Percentiles rank a stretch among this genome's conserved stretches.
Evolutionary conservation across 192 early-diverging fungal genomes (phyloP).

Genomic region (Podila minutissima): DNA sequence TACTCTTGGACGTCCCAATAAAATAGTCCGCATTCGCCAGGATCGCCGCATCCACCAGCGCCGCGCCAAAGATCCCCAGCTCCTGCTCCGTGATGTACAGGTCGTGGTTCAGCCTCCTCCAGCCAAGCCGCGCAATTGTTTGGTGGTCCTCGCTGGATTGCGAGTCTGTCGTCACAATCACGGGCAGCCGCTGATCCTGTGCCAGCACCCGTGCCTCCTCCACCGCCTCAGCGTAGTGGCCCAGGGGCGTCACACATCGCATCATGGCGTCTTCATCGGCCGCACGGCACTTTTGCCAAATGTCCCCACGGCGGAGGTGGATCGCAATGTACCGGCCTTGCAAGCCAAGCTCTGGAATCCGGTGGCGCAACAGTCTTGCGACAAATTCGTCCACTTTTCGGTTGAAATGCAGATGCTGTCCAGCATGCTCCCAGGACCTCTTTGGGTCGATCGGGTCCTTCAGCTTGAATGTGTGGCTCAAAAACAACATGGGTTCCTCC

Average conservation of each 20-base stretch:
- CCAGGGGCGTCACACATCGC: slow-evolving; percentile 3
- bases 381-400: slow-evolving; percentile 14
- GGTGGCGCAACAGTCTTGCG: neutral
- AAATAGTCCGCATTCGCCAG: slow-evolving; percentile 12
- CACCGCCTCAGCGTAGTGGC: slow-evolving; percentile 4
- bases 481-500: neutral
- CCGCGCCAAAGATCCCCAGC: slow-evolving; percentile 15
- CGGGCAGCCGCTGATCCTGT: neutral
- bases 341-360: neutral
- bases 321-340: slow-evolving; percentile 10
- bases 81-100: neutral
- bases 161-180: slow-evolving; percentile 13
- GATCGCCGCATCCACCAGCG: slow-evolving; percentile 11
- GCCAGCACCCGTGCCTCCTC: neutral
- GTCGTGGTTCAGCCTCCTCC: slow-evolving; percentile 9
- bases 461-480: slow-evolving; percentile 12
- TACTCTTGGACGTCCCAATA: slow-evolving; percentile 4
- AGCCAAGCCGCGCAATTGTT: neutral
- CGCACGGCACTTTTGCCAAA: slow-evolving; percentile 13
- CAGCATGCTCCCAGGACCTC: slow-evolving; percentile 4
- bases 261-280: neutral
- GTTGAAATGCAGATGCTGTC: slow-evolving; percentile 9
- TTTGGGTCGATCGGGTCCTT: neutral
- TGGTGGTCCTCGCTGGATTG: neutral
- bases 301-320: slow-evolving; percentile 12